These are phyloP conservation scores for Cephaloascus fragrans DNA, from an alignment of 805 yeast genomes.

Conservation along the genomic window DNA sequence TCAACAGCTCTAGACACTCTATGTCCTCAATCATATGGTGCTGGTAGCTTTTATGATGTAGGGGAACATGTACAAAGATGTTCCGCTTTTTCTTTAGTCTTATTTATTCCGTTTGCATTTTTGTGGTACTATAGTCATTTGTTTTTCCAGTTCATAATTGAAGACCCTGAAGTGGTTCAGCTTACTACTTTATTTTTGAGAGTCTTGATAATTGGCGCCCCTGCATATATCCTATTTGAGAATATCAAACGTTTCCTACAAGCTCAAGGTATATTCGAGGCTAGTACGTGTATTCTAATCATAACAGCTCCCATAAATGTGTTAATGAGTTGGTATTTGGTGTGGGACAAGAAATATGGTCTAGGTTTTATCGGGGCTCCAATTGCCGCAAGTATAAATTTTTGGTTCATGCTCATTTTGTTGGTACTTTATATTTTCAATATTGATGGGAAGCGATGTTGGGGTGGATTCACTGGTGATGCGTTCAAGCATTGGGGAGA, in stretches of 20 bases:
- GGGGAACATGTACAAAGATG: constrained; percentile 28
- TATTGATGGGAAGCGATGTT: constrained; percentile 59
- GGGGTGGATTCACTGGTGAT: constrained; percentile 48
- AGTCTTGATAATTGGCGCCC: constrained; percentile 26
- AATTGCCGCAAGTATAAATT: constrained; percentile 29
- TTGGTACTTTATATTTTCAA: constrained; percentile 25
- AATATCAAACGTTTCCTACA: constrained; percentile 30
- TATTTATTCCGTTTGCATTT: constrained; percentile 27
- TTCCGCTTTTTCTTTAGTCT: constrained; percentile 19
- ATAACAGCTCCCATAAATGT: constrained; percentile 32
- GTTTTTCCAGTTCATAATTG: constrained; percentile 20
- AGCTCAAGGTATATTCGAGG: constrained; percentile 38
- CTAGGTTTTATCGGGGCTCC: constrained; percentile 34
- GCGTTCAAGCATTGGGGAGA: constrained; percentile 25
- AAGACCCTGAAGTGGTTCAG: constrained; percentile 18
- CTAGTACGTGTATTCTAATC: constrained; percentile 32
- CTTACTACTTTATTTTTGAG: constrained; percentile 25
- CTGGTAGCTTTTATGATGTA: constrained; percentile 26
- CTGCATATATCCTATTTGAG: constrained; percentile 33
- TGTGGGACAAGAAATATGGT: constrained; percentile 30
- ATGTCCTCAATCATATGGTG: constrained; percentile 37
- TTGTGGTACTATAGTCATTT: constrained; percentile 27
- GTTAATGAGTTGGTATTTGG: constrained; percentile 26
- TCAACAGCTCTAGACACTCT: constrained; percentile 34
- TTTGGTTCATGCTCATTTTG: constrained; percentile 28